Conservation (phyloP, 2,329 filamentous ascomycete genomes). For the Dactylellina sp. region DNA sequence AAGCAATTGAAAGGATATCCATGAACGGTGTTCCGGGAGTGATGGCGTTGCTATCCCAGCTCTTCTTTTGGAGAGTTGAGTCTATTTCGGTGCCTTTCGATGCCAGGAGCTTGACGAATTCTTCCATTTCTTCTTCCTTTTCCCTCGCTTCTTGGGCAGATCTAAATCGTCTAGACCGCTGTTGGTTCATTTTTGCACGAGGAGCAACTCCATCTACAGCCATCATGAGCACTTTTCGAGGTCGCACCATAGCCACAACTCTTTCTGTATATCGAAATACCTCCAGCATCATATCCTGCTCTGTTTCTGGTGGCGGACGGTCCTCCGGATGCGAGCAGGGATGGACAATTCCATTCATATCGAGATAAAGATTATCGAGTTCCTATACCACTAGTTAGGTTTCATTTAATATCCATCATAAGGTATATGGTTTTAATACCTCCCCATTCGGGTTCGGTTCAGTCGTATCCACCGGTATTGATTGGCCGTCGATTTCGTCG, state of each 20-base stretch:
- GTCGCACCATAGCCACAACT: slow-evolving; percentile 98
- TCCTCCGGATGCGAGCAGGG: slow-evolving; percentile 98
- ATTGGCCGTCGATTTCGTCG: slow-evolving; percentile 81
- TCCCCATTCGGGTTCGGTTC: slow-evolving; percentile 94
- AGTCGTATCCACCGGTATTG: slow-evolving; percentile 85
- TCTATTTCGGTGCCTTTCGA: slow-evolving; percentile 75
- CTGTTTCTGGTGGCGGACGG: slow-evolving; percentile 86
- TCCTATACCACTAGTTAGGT: slow-evolving; percentile 67
- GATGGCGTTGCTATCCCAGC: slow-evolving; percentile 82
- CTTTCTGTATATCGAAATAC: slow-evolving; percentile 99
- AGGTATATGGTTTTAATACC: slow-evolving; percentile 39
- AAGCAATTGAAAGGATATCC: slow-evolving; percentile 88
- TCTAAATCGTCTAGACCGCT: slow-evolving; percentile 93
- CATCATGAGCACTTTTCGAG: slow-evolving; percentile 95
- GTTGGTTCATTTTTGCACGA: slow-evolving; percentile 99
- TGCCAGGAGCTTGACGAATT: slow-evolving; percentile 85
- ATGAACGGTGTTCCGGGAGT: slow-evolving; percentile 86
- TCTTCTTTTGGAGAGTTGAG: slow-evolving; percentile 80
- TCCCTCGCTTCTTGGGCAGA: slow-evolving; percentile 94
- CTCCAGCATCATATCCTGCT: slow-evolving; percentile 99
- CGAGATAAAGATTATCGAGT: slow-evolving; percentile 96
- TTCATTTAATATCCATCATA: not conserved
- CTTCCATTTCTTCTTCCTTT: slow-evolving; percentile 89
- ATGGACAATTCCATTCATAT: slow-evolving; percentile 99
- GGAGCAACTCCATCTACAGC: slow-evolving; percentile 98